Percentiles rank a stretch among this genome's conserved stretches.
phyloP scores from a whole-genome alignment of 1,284 basidiomycete genomes.

The Microbotryum violaceum region DNA sequence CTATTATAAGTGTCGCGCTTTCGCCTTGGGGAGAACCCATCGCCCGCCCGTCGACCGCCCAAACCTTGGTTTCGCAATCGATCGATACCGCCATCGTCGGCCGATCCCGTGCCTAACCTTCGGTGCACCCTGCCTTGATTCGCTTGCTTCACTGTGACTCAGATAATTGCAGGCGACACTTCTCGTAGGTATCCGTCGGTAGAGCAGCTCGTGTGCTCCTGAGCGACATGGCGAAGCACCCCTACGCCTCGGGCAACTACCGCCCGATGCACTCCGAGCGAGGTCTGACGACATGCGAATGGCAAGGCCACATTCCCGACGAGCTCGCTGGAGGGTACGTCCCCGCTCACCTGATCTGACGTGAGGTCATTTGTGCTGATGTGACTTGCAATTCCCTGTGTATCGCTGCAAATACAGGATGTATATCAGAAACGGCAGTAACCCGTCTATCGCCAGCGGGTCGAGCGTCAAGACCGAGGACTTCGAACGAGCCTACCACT shows the following conservation, averaged over 20 bases:
- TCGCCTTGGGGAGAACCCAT: too few species aligned
- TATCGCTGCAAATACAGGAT: not conserved
- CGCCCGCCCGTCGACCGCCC: too few species aligned
- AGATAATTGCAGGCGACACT: too few species aligned
- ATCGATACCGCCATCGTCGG: too few species aligned
- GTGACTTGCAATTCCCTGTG: not conserved
- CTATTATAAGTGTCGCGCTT: too few species aligned
- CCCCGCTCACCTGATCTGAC: not conserved
- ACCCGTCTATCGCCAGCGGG: conserved; percentile 36
- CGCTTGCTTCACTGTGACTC: too few species aligned
- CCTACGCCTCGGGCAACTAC: conserved; percentile 41
- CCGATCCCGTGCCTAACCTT: too few species aligned
- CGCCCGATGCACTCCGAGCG: conserved; percentile 38
- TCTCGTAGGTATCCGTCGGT: too few species aligned
- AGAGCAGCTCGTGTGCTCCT: not conserved
- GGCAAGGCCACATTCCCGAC: conserved; percentile 35
- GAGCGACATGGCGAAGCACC: conserved; percentile 28
- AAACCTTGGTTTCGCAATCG: too few species aligned
- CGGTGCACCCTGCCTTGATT: too few species aligned
- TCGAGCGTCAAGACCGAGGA: conserved; percentile 16
- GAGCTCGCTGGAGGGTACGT: conserved; percentile 38
- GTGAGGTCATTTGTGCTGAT: not conserved
- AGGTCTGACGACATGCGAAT: conserved; percentile 37
- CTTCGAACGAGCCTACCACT: conserved; percentile 30
- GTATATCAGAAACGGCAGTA: conserved; percentile 49